Percentiles rank a stretch among this genome's conserved stretches.
Conservation (phyloP, 2,329 filamentous ascomycete genomes). For the Colletotrichum acutatum region DNA sequence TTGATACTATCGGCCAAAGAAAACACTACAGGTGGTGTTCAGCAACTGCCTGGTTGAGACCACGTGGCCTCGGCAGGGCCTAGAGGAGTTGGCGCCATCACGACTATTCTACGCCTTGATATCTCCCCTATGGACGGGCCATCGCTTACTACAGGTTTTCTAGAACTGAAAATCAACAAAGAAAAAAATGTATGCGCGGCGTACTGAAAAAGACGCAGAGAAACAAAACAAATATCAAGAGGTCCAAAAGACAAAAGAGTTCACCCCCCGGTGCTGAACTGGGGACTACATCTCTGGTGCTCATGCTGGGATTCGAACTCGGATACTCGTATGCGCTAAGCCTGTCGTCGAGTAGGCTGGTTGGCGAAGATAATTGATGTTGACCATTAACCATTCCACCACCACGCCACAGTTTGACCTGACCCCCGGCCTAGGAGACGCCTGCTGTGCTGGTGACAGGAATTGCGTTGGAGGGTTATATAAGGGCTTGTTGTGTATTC, state of each 20-base stretch:
- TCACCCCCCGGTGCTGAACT: background rate
- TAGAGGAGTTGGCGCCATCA: too few species aligned
- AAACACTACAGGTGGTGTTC: too few species aligned
- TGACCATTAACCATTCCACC: background rate
- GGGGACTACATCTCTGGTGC: background rate
- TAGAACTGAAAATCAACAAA: rapidly evolving
- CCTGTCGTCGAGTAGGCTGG: background rate
- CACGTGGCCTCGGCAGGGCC: too few species aligned
- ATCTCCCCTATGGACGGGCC: too few species aligned
- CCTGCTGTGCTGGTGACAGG: background rate
- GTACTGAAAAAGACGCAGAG: too few species aligned
- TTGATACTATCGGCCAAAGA: too few species aligned
- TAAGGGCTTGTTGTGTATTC: background rate
- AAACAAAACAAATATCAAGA: background rate
- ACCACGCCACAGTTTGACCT: conserved; percentile 3
- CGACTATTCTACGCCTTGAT: too few species aligned
- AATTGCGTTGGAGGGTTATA: background rate
- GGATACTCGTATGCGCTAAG: background rate
- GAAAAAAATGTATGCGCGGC: too few species aligned
- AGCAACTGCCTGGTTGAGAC: too few species aligned
- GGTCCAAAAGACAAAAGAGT: background rate
- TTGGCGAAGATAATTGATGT: background rate
- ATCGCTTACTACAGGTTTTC: too few species aligned
- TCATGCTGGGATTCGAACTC: background rate
- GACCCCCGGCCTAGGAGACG: background rate